A percentile compares a stretch with the other conserved stretches of the same genome.
These are phyloP conservation scores for Paraphaeosphaeria minitans DNA, from an alignment of 2,329 filamentous ascomycete genomes.

Conservation along the genomic window DNA sequence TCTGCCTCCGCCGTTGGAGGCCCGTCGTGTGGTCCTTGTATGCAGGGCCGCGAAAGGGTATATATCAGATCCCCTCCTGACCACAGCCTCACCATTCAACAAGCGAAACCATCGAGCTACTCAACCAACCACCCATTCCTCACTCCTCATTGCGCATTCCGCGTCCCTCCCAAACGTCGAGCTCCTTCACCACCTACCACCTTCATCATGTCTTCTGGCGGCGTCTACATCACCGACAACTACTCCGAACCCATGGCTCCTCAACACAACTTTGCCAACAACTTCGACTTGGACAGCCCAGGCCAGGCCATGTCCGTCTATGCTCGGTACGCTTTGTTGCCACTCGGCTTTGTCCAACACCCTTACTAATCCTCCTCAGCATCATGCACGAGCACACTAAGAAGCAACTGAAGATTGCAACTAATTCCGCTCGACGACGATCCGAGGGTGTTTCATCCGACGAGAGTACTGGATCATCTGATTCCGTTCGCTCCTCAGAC, in stretches of 20 bases:
- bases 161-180: background rate
- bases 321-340: slow-evolving; percentile 45
- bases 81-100: background rate
- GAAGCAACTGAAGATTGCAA: slow-evolving; percentile 53
- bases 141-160: too few species aligned
- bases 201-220: slow-evolving; percentile 19
- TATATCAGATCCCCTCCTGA: slow-evolving; percentile 30
- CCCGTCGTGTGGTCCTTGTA: background rate
- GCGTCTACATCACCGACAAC: slow-evolving; percentile 46
- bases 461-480: slow-evolving; percentile 15
- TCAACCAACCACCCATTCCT: background rate
- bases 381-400: slow-evolving; percentile 59
- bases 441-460: slow-evolving; percentile 26
- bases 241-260: slow-evolving; percentile 50
- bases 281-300: slow-evolving; percentile 50
- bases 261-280: slow-evolving; percentile 52
- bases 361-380: slow-evolving; percentile 31
- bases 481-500: slow-evolving; percentile 20
- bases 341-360: too few species aligned
- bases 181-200: slow-evolving; percentile 9
- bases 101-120: background rate
- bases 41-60: slow-evolving; percentile 17
- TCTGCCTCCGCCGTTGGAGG: slow-evolving; percentile 21
- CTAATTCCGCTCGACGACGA: slow-evolving; percentile 52
- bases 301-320: slow-evolving; percentile 49